Evolutionary conservation across 495 filamentous ascomycete species (phyloP).

Genomic region (Aspergillus funiculosus): DNA sequence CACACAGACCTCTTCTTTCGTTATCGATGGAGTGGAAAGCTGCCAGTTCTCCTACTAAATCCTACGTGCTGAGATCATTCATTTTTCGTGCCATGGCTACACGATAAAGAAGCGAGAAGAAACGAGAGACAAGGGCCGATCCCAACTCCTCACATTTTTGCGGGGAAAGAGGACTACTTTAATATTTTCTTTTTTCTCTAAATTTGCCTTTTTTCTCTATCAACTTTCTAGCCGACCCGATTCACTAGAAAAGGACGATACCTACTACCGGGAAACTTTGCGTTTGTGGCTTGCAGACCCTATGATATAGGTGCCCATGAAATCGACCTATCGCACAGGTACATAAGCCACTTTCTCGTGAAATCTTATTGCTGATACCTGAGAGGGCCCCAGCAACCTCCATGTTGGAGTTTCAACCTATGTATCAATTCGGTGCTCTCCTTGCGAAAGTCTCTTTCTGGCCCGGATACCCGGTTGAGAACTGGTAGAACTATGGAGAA

Average conservation of each 20-base stretch:
- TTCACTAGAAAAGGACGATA: not conserved
- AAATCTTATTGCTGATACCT: not conserved
- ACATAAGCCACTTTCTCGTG: not conserved
- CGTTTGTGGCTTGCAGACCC: slow-evolving; percentile 12
- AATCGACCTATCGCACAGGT: slow-evolving; percentile 10
- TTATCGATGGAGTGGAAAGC: not conserved
- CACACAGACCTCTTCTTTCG: slow-evolving; percentile 8
- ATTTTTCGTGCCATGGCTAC: not conserved
- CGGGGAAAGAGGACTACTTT: slow-evolving; percentile 13
- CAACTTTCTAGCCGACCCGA: not conserved
- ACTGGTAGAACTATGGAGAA: not conserved
- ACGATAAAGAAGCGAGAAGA: not conserved
- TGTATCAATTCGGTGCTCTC: not conserved
- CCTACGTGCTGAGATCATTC: not conserved
- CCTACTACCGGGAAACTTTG: slow-evolving; percentile 10
- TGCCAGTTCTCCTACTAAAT: not conserved
- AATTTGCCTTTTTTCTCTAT: not conserved
- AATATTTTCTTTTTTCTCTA: slow-evolving; percentile 10
- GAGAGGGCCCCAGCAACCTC: not conserved
- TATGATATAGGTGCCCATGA: slow-evolving; percentile 8
- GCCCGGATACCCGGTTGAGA: no score
- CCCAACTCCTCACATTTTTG: slow-evolving; percentile 14
- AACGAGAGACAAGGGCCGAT: not conserved
- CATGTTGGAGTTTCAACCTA: not conserved
- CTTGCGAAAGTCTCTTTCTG: not conserved